Evolutionary conservation across 2,329 filamentous ascomycete species (phyloP), one percentile per base, ranked within the genome.

Genomic region (Pseudocercospora pini-densiflorae): DNA sequence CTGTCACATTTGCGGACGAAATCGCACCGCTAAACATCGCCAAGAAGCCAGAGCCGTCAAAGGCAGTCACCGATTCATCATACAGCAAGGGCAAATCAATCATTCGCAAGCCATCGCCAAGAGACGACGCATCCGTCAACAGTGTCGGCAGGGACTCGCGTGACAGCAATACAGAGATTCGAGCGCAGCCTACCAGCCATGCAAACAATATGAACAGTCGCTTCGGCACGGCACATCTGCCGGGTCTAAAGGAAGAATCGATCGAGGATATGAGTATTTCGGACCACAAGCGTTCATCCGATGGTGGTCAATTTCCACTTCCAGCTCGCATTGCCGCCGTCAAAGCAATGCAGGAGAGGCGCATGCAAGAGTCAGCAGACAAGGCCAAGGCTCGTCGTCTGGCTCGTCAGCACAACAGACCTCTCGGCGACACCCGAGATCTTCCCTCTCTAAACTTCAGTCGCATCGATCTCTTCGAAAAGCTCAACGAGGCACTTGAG

Each of bases 391-490:
- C 70, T 29, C 72, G 73, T n/a, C 74, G 74, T 53, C 67, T 69
- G 51, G 73, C 70, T 61, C 74, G 72, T 29, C 71, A 74, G 53
- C 70, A 74, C 65, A 74, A 75, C 62, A 68, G 74, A 16, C 68
- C 78, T 12, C 70, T 81, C 3, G 76, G 70, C 14, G 78, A 81
- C 51, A 77, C 76, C 47, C 76, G 79, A 62, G 77, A 79, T 14
- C 75, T 85, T 31, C 82, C 82, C 14, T 82, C 81, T 7, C 76
- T 85, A 66, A 80, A 83, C 66, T 84, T 84, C 74, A 84, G 82
- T 65, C 77, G 77, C 7, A 79, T 80, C 71, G 78, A 84, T 68
- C 72, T 84, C 54, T 77, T 83, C 61, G 79, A 80, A 47, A 82
- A 80, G 71, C 69, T 84, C 31, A 80, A 81, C 33, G 80, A 82